phyloP scores from a whole-genome alignment of 805 yeast genomes.

The Schwanniomyces polymorphus region DNA sequence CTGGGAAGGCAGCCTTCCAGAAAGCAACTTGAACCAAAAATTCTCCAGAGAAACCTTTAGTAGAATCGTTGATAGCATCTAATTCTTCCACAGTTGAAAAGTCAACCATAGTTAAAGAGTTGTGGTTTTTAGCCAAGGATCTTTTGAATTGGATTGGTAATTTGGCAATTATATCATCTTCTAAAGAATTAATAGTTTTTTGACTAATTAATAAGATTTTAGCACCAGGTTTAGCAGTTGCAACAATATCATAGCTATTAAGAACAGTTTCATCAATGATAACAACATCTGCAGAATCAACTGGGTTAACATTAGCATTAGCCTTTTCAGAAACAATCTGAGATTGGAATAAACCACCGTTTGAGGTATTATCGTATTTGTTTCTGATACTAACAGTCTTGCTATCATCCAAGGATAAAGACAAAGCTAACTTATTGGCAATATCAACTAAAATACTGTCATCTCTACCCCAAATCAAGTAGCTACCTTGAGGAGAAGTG shows the following conservation, averaged over 20 bases:
- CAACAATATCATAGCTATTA: constrained; percentile 58
- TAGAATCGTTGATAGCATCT: constrained; percentile 48
- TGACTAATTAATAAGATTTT: constrained; percentile 48
- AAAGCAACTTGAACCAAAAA: constrained; percentile 79
- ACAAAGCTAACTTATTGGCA: constrained; percentile 65
- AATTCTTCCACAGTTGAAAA: constrained; percentile 61
- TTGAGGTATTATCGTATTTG: constrained; percentile 67
- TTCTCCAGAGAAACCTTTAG: constrained; percentile 71
- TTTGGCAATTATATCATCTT: constrained; percentile 50
- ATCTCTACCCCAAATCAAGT: constrained; percentile 70
- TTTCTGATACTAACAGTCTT: constrained; percentile 56
- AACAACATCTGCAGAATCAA: constrained; percentile 64
- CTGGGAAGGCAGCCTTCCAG: constrained; percentile 71
- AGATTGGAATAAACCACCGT: constrained; percentile 76
- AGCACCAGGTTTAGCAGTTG: constrained; percentile 58
- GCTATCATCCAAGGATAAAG: constrained; percentile 62
- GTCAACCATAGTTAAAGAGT: constrained; percentile 60
- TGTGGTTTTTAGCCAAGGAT: constrained; percentile 50
- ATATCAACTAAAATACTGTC: constrained; percentile 53
- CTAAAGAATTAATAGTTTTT: constrained; percentile 34
- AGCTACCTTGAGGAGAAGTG: constrained; percentile 45
- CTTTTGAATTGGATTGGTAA: constrained; percentile 57
- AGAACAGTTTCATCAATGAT: constrained; percentile 64
- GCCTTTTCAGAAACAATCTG: constrained; percentile 45
- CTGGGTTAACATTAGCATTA: constrained; percentile 13